These are phyloP conservation scores for Monosporozyma solicola DNA, from an alignment of 805 yeast genomes.

Conservation along the genomic window DNA sequence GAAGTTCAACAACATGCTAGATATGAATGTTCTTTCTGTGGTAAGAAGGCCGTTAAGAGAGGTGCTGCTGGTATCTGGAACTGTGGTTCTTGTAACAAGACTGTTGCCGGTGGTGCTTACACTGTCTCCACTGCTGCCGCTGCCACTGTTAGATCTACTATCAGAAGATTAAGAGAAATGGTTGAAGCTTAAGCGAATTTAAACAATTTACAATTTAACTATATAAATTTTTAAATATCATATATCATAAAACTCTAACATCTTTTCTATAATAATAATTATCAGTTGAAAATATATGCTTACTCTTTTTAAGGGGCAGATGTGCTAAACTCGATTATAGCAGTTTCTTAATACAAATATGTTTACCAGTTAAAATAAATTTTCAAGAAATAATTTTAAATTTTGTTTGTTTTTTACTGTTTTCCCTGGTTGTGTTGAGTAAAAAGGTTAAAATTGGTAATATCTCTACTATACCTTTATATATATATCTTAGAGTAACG, in stretches of 20 bases:
- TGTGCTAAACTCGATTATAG: no score
- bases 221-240: not conserved
- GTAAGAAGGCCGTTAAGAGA: constrained; percentile 97
- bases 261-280: not conserved
- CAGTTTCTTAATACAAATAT: no score
- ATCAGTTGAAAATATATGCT: not conserved
- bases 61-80: constrained; percentile 98
- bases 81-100: constrained; percentile 90
- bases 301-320: no score
- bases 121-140: constrained; percentile 99
- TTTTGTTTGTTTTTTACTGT: no score
- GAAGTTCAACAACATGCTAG: constrained; percentile 98
- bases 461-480: no score
- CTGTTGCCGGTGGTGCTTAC: constrained; percentile 99
- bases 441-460: no score
- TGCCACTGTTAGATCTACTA: constrained; percentile 99
- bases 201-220: not conserved
- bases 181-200: constrained; percentile 80
- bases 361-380: no score
- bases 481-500: no score
- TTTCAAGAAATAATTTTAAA: no score
- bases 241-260: not conserved
- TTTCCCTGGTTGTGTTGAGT: no score
- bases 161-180: constrained; percentile 99
- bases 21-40: constrained; percentile 99